Percentiles rank a stretch among this genome's conserved stretches.
These are phyloP conservation scores for Aspergillus intermedius DNA, from an alignment of 2,329 filamentous ascomycete genomes.

Conservation along the genomic window DNA sequence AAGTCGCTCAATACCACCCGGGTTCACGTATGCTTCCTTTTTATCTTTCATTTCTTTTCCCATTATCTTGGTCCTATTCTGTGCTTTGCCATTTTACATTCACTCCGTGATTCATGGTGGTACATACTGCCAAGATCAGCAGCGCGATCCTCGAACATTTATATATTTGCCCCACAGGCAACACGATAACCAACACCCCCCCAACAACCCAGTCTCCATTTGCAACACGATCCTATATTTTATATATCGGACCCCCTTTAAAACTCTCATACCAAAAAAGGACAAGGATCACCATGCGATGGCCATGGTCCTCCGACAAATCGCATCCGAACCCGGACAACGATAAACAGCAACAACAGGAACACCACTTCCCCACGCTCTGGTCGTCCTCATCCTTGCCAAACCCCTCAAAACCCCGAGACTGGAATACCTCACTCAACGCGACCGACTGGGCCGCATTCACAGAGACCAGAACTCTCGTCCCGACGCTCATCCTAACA, in stretches of 20 bases:
- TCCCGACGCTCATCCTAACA: slow-evolving; percentile 34
- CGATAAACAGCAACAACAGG: slow-evolving; percentile 15
- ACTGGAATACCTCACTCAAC: slow-evolving; percentile 42
- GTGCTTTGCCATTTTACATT: no score
- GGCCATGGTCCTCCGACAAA: slow-evolving; percentile 40
- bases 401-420: slow-evolving; percentile 23
- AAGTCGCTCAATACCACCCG: not conserved
- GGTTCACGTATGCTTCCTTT: not conserved
- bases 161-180: not conserved
- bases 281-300: slow-evolving; percentile 39
- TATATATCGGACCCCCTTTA: not conserved
- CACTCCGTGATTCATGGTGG: no score
- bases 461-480: slow-evolving; percentile 29
- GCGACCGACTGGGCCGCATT: slow-evolving; percentile 33
- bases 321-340: slow-evolving; percentile 3
- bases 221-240: not conserved
- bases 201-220: not conserved
- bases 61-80: not conserved
- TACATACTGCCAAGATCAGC: not conserved
- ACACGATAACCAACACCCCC: not conserved
- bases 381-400: slow-evolving; percentile 11
- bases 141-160: not conserved
- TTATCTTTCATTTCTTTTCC: not conserved
- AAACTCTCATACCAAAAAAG: not conserved
- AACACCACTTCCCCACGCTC: slow-evolving; percentile 1